Conservation (phyloP, 495 filamentous ascomycete species). For the Polyplosphaeria fusca region DNA sequence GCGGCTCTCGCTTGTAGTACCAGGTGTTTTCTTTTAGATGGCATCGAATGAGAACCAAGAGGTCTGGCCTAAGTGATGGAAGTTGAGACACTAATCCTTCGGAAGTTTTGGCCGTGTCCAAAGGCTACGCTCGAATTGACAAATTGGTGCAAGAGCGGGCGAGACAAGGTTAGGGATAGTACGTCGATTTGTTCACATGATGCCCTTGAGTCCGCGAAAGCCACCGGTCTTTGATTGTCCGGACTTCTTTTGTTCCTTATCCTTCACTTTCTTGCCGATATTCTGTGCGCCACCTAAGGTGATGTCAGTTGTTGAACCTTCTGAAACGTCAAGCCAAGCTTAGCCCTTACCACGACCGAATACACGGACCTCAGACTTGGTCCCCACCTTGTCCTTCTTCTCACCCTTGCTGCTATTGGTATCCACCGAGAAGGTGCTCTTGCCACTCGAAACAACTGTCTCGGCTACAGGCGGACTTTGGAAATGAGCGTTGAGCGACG, state of each 20-base stretch:
- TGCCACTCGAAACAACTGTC: slow-evolving; percentile 19
- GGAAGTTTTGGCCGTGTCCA: no score
- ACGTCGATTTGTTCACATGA: no score
- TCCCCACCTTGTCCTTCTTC: slow-evolving; percentile 36
- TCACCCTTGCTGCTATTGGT: slow-evolving; percentile 27
- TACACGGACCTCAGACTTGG: slow-evolving; percentile 38
- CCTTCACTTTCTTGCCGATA: slow-evolving; percentile 39
- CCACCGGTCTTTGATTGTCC: slow-evolving; percentile 21
- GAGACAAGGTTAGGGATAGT: no score
- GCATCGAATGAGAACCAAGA: no score
- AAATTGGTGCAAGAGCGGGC: no score
- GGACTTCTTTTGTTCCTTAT: slow-evolving; percentile 34
- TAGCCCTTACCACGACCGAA: slow-evolving; percentile 43
- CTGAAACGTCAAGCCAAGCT: not conserved
- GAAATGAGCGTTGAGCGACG: slow-evolving; percentile 26
- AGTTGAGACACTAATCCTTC: no score
- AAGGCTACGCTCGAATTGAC: no score
- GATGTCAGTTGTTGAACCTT: slow-evolving; percentile 11
- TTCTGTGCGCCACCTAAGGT: slow-evolving; percentile 43
- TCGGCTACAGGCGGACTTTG: slow-evolving; percentile 18
- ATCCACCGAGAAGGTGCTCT: slow-evolving; percentile 34
- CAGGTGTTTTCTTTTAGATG: no score
- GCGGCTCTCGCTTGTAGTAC: no score
- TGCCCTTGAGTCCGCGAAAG: slow-evolving; percentile 33
- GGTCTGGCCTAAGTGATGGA: no score